phyloP scores from a whole-genome alignment of 306 rosid genomes.

The Prunus padus region DNA sequence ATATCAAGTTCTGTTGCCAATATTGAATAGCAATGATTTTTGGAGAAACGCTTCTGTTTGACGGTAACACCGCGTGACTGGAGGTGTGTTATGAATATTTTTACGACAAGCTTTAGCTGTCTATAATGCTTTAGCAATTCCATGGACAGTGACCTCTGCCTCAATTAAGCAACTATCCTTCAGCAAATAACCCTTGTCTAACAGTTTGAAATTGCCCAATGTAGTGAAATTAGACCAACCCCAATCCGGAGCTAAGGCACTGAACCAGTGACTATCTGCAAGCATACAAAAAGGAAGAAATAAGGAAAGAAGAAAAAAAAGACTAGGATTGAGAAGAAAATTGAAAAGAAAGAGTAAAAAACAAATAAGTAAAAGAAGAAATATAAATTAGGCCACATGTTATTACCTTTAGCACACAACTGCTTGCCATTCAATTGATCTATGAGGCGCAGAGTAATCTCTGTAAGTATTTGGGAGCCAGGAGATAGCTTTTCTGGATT shows the following conservation, averaged over 20 bases:
- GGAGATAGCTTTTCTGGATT: slow-evolving; percentile 37
- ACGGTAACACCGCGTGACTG: no score
- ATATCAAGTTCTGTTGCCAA: no score
- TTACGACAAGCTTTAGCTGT: no score
- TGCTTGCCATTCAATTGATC: slow-evolving; percentile 37
- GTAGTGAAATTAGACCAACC: slow-evolving; percentile 37
- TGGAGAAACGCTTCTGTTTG: no score
- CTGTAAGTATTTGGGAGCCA: slow-evolving; percentile 37
- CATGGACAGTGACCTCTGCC: slow-evolving; percentile 40
- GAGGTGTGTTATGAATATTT: no score
- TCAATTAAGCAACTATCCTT: slow-evolving; percentile 41
- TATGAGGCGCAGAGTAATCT: slow-evolving; percentile 35
- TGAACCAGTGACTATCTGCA: slow-evolving; percentile 58
- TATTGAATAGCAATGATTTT: no score
- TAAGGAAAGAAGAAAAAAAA: no score
- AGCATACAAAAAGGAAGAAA: not conserved
- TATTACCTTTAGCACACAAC: slow-evolving; percentile 38
- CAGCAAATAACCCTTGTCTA: slow-evolving; percentile 32
- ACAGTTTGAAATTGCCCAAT: slow-evolving; percentile 21
- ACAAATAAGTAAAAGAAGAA: no score
- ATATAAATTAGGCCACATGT: no score
- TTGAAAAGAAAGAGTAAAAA: no score
- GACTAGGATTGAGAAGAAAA: no score
- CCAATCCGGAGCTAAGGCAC: slow-evolving; percentile 14
- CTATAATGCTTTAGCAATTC: no score